A percentile compares a stretch with the other conserved stretches of the same genome.
Evolutionary conservation across 768 basidiomycete species (phyloP).

Genomic region (Leccinum broughii): DNA sequence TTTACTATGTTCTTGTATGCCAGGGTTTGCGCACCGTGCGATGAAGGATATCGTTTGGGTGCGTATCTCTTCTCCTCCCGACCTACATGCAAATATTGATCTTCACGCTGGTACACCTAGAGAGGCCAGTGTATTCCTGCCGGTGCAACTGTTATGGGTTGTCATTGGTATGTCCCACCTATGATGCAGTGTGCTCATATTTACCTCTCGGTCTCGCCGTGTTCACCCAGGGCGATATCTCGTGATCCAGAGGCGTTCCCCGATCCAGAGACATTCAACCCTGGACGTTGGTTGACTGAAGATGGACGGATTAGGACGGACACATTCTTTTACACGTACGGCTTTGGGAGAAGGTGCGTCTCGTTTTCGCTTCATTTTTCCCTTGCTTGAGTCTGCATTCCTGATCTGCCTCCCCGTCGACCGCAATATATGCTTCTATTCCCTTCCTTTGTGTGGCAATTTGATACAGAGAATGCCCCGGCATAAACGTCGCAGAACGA

Average conservation of each 20-base stretch:
- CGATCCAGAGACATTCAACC: slow-evolving; percentile 1
- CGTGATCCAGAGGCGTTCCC: not conserved
- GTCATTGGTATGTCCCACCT: not conserved
- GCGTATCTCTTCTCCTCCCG: not conserved
- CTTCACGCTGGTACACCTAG: not conserved
- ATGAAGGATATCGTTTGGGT: slow-evolving; percentile 65
- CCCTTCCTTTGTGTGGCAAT: not conserved
- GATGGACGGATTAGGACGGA: slow-evolving; percentile 2
- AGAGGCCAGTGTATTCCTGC: not conserved
- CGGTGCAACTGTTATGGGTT: not conserved
- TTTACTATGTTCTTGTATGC: not conserved
- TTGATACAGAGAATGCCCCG: slow-evolving; percentile 55
- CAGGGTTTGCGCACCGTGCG: slow-evolving; percentile 59
- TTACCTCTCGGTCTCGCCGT: not conserved
- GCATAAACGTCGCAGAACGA: slow-evolving; percentile 44
- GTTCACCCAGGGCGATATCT: not conserved
- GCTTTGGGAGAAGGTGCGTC: slow-evolving; percentile 3
- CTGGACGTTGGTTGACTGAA: slow-evolving; percentile 5
- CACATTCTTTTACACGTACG: slow-evolving; percentile 5
- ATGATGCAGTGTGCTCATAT: not conserved
- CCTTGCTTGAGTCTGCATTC: not conserved
- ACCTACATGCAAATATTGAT: not conserved
- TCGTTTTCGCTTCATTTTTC: not conserved
- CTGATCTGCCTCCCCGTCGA: no score
- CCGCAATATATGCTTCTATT: not conserved